These are phyloP conservation scores for Areca catechu DNA, from an alignment of 176 grass and related monocot species.

Conservation along the genomic window DNA sequence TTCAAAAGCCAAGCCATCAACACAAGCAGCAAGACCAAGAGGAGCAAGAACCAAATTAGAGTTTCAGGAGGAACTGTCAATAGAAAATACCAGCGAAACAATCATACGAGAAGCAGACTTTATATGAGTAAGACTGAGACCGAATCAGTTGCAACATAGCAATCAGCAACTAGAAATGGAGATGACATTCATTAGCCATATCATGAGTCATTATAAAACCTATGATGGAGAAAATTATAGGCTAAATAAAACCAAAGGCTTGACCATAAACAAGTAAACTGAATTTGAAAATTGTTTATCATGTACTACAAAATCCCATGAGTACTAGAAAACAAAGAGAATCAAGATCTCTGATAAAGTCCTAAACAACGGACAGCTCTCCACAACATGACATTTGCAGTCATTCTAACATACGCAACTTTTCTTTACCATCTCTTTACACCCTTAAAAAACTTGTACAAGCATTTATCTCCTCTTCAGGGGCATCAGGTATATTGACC, in stretches of 20 bases:
- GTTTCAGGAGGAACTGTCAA: too few relatives aligned
- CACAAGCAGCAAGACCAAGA: too few relatives aligned
- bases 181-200: too few relatives aligned
- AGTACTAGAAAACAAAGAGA: constrained; percentile 3
- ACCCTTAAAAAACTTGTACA: constrained; percentile 17
- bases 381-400: constrained; percentile 57
- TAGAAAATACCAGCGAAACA: not conserved
- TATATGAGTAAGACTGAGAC: not conserved
- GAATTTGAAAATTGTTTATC: constrained; percentile 3
- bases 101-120: not conserved
- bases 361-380: constrained; percentile 6
- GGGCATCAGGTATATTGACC: constrained; percentile 47
- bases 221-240: too few relatives aligned
- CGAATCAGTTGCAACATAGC: too few relatives aligned
- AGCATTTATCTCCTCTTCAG: constrained; percentile 40
- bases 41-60: too few relatives aligned
- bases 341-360: not conserved
- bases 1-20: too few relatives aligned
- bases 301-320: not conserved
- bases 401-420: constrained; percentile 34
- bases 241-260: too few relatives aligned
- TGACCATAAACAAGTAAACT: not conserved
- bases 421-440: constrained; percentile 56
- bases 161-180: too few relatives aligned
- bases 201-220: too few relatives aligned